phyloP scores from a whole-genome alignment of 306 rosid genomes.

The Fragaria ananassa region DNA sequence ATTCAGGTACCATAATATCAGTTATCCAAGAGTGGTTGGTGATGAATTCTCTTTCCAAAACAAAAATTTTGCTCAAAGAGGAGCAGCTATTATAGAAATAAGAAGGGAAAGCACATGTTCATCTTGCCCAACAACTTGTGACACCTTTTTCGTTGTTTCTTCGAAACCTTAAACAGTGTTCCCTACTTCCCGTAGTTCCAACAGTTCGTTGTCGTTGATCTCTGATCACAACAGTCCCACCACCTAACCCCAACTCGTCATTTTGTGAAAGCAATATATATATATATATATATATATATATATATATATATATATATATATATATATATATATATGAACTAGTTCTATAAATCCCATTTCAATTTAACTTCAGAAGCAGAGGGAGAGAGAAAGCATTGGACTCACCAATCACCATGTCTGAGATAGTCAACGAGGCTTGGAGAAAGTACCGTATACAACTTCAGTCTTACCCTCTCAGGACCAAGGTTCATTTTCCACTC shows the following conservation, averaged over 20 bases:
- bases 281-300: not conserved
- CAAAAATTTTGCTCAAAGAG: too few species aligned
- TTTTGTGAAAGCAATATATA: not conserved
- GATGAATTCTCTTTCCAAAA: too few species aligned
- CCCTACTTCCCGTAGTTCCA: not conserved
- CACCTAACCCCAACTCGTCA: slow-evolving; percentile 23
- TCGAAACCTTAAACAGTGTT: not conserved
- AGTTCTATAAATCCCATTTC: slow-evolving; percentile 1
- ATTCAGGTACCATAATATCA: too few species aligned
- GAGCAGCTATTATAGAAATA: too few species aligned
- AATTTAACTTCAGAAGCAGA: not conserved
- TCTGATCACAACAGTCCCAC: not conserved
- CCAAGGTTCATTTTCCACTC: slow-evolving; percentile 54
- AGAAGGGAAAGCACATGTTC: not conserved
- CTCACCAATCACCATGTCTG: slow-evolving; percentile 66
- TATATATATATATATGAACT: not conserved
- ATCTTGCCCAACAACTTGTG: not conserved
- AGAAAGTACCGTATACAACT: slow-evolving; percentile 68
- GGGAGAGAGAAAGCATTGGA: slow-evolving; percentile 9
- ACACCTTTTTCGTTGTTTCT: not conserved
- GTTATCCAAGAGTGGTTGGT: too few species aligned
- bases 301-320: not conserved
- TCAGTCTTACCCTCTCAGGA: slow-evolving; percentile 80
- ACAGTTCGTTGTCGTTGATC: not conserved
- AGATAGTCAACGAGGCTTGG: slow-evolving; percentile 55